Evolutionary conservation across 83 land plant species (phyloP).

Genomic region (Picea abies): DNA sequence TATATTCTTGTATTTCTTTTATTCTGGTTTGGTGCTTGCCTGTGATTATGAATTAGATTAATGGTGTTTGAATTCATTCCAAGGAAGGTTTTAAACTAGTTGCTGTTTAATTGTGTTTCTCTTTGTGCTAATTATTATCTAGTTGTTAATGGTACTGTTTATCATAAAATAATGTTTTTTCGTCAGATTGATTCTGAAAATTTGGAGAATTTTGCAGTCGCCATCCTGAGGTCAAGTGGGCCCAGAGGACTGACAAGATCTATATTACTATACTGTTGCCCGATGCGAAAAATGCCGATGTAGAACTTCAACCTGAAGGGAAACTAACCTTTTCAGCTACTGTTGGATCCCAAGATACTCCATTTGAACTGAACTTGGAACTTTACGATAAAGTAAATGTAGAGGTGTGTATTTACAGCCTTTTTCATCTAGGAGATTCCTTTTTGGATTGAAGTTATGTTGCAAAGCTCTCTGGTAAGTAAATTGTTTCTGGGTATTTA

Average conservation of each 20-base stretch:
- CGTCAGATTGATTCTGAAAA: too few relatives aligned
- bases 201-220: slow-evolving; percentile 43
- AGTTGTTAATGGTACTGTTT: too few relatives aligned
- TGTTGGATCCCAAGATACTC: slow-evolving; percentile 58
- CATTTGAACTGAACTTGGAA: slow-evolving; percentile 68
- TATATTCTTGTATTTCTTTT: too few relatives aligned
- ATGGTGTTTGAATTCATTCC: too few relatives aligned
- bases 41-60: too few relatives aligned
- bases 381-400: slow-evolving; percentile 79
- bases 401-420: slow-evolving; percentile 45
- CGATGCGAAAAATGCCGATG: slow-evolving; percentile 76
- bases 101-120: too few relatives aligned
- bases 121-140: too few relatives aligned
- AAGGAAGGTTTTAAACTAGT: too few relatives aligned
- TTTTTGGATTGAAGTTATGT: neutral
- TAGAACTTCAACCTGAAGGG: slow-evolving; percentile 91
- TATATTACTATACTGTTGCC: slow-evolving; percentile 75
- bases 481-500: neutral
- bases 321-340: slow-evolving; percentile 72
- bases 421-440: neutral
- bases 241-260: slow-evolving; percentile 83
- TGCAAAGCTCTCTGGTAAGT: neutral
- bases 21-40: too few relatives aligned
- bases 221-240: slow-evolving; percentile 97
- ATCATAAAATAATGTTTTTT: too few relatives aligned